A percentile compares a stretch with the other conserved stretches of the same genome.
Evolutionary conservation across 306 rosid species (phyloP).

Genomic region (Fragaria ananassa): DNA sequence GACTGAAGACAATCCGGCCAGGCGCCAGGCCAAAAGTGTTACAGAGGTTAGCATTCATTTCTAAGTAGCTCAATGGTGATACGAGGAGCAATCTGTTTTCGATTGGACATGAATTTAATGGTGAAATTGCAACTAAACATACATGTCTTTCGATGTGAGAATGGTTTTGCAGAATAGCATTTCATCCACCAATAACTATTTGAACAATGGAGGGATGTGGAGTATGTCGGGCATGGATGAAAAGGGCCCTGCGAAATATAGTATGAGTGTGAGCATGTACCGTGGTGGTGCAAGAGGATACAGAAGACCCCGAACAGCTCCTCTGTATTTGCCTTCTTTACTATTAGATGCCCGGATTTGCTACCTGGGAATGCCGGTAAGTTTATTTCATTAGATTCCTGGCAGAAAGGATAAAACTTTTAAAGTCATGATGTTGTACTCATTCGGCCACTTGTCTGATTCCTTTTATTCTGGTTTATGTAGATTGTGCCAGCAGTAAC

Average conservation of each 20-base stretch:
- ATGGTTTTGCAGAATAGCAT: slow-evolving; percentile 61
- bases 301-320: slow-evolving; percentile 74
- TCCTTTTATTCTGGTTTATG: slow-evolving; percentile 28
- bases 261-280: slow-evolving; percentile 89
- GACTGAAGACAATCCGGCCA: slow-evolving; percentile 71
- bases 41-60: slow-evolving; percentile 58
- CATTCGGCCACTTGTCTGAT: slow-evolving; percentile 17
- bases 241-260: slow-evolving; percentile 48
- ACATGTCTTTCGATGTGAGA: slow-evolving; percentile 17
- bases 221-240: slow-evolving; percentile 50
- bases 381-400: slow-evolving; percentile 28
- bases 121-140: slow-evolving; percentile 2
- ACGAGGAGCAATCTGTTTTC: slow-evolving; percentile 10
- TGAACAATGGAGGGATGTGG: slow-evolving; percentile 79
- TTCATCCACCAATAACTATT: slow-evolving; percentile 68
- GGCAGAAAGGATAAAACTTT: background rate
- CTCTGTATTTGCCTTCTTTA: slow-evolving; percentile 93
- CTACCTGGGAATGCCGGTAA: slow-evolving; percentile 96
- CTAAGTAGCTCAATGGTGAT: slow-evolving; percentile 13
- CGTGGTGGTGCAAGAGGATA: slow-evolving; percentile 74
- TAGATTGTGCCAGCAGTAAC: slow-evolving; percentile 94
- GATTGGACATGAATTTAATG: background rate
- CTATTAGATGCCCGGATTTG: slow-evolving; percentile 81
- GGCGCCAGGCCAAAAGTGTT: slow-evolving; percentile 54
- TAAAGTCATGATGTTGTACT: background rate